These are phyloP conservation scores for Candida sanyaensis DNA, from an alignment of 1,139 yeast genomes.

Conservation along the genomic window DNA sequence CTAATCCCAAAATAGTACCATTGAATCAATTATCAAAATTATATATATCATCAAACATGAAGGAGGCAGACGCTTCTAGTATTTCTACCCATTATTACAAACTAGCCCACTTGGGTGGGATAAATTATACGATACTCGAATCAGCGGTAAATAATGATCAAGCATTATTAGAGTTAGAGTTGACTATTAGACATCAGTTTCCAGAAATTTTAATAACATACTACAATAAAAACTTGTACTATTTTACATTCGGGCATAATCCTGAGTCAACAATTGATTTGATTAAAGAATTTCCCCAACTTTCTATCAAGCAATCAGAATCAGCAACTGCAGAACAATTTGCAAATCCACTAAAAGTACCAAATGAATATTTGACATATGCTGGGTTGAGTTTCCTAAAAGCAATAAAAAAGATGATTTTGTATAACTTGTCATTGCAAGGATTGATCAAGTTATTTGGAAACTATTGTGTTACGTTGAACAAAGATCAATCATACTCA, in stretches of 20 bases:
- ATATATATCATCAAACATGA: constrained; percentile 9
- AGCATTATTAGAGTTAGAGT: constrained; percentile 58
- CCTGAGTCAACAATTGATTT: constrained; percentile 27
- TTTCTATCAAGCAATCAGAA: constrained; percentile 32
- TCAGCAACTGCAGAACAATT: constrained; percentile 28
- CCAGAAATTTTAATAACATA: constrained; percentile 58
- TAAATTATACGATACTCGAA: constrained; percentile 37
- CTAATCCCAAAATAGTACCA: too few relatives aligned
- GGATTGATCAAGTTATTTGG: constrained; percentile 53
- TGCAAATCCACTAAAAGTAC: constrained; percentile 22
- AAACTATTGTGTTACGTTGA: constrained; percentile 42
- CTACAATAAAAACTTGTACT: constrained; percentile 63
- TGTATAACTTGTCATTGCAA: constrained; percentile 44
- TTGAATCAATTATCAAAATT: constrained; percentile 4
- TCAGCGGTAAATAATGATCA: constrained; percentile 34
- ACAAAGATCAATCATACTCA: constrained; percentile 15
- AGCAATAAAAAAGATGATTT: constrained; percentile 58
- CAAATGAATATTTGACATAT: constrained; percentile 32
- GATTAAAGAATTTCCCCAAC: constrained; percentile 31
- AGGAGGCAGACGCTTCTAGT: constrained; percentile 26
- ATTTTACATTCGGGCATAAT: constrained; percentile 47
- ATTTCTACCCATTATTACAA: constrained; percentile 43
- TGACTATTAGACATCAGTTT: constrained; percentile 51
- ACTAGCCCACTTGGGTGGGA: constrained; percentile 37
- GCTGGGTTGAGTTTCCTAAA: constrained; percentile 58